These are phyloP conservation scores for Balakata baccata DNA, from an alignment of 345 rosid genomes.

Conservation along the genomic window DNA sequence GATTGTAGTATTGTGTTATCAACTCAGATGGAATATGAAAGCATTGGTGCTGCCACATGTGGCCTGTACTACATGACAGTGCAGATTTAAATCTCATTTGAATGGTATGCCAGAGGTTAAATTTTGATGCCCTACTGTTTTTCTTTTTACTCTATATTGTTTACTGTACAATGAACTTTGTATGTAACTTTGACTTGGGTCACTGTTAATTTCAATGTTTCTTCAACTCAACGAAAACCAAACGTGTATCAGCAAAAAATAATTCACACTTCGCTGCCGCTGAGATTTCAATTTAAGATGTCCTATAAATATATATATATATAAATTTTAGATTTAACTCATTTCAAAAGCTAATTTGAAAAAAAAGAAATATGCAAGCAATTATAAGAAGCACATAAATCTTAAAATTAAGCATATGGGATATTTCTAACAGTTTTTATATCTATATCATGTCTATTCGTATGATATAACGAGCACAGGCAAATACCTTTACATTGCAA, in stretches of 20 bases:
- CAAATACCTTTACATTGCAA: no score
- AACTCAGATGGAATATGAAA: constrained; percentile 5
- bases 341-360: no score
- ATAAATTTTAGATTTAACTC: no score
- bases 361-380: no score
- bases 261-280: background rate
- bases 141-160: background rate
- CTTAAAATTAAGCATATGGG: no score
- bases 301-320: no score
- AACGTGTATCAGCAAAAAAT: background rate
- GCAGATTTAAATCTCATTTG: background rate
- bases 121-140: background rate
- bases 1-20: constrained; percentile 10
- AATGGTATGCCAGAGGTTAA: background rate
- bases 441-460: no score
- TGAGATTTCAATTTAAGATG: background rate
- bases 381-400: no score
- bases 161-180: background rate
- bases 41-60: constrained; percentile 12
- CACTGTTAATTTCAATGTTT: background rate
- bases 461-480: no score
- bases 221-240: background rate
- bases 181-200: background rate
- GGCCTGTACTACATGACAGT: constrained; percentile 1
- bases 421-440: no score